Conservation (phyloP, 2,329 filamentous ascomycete genomes). For the Madurella mycetomatis region DNA sequence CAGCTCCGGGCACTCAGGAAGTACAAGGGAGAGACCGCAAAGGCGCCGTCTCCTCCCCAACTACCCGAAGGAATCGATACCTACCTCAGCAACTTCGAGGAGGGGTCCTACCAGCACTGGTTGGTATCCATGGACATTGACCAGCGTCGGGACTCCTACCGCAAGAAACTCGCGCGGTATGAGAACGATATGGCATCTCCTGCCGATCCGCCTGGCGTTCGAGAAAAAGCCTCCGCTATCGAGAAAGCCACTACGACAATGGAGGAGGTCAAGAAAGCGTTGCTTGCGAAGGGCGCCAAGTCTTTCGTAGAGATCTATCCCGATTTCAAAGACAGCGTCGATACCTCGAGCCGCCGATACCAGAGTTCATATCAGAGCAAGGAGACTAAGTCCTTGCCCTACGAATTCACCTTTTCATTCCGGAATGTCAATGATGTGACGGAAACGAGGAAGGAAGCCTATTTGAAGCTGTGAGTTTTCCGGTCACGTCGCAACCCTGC, state of each 20-base stretch:
- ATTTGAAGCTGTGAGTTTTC: slow-evolving; percentile 55
- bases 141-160: slow-evolving; percentile 30
- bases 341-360: slow-evolving; percentile 1
- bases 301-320: slow-evolving; percentile 63
- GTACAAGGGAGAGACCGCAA: slow-evolving; percentile 39
- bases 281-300: slow-evolving; percentile 60
- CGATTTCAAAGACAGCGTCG: slow-evolving; percentile 36
- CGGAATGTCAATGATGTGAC: slow-evolving; percentile 50
- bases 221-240: slow-evolving; percentile 55
- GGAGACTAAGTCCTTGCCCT: slow-evolving; percentile 33
- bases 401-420: slow-evolving; percentile 51
- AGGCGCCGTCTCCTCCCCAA: slow-evolving; percentile 28
- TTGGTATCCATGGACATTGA: slow-evolving; percentile 39
- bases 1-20: slow-evolving; percentile 47
- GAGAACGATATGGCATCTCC: slow-evolving; percentile 34
- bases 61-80: slow-evolving; percentile 39
- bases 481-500: background rate
- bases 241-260: slow-evolving; percentile 47
- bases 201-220: slow-evolving; percentile 27
- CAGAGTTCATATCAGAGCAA: background rate
- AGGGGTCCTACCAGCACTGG: slow-evolving; percentile 60
- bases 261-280: slow-evolving; percentile 48
- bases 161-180: slow-evolving; percentile 33
- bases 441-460: slow-evolving; percentile 51
- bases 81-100: slow-evolving; percentile 48